Percentiles rank a stretch among this genome's conserved stretches.
Conservation (phyloP, 176 grass and related monocot genomes). For the Eleusine indica region DNA sequence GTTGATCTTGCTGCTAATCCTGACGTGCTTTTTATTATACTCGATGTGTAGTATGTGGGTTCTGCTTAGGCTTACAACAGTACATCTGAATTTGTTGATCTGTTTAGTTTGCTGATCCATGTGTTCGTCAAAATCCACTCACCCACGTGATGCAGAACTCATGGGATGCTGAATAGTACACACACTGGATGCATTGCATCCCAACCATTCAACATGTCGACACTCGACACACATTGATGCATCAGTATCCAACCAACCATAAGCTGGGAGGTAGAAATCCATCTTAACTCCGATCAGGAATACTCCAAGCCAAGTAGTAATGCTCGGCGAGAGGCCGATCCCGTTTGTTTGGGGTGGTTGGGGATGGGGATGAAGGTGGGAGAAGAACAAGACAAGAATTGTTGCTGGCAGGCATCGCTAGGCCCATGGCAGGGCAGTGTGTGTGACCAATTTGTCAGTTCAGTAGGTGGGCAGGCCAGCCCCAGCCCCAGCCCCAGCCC, state of each 20-base stretch:
- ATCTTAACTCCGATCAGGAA: neutral
- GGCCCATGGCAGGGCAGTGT: neutral
- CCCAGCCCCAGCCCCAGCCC: no score
- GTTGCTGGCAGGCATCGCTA: conserved; percentile 9
- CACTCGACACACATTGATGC: neutral
- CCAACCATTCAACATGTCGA: neutral
- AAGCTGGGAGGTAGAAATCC: neutral
- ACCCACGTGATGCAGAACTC: neutral
- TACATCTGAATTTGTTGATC: conserved; percentile 7
- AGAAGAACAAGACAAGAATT: conserved; percentile 6
- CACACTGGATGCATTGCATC: neutral
- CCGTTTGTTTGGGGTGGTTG: neutral
- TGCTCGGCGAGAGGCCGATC: neutral
- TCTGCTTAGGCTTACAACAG: neutral
- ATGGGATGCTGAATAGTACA: no score
- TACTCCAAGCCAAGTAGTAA: neutral
- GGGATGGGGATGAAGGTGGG: neutral
- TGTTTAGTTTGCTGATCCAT: neutral
- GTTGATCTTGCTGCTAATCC: neutral
- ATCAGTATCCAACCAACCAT: neutral
- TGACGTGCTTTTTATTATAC: neutral
- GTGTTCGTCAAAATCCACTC: neutral
- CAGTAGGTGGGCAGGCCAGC: neutral
- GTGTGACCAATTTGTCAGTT: conserved; percentile 41
- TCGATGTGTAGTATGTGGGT: neutral